phyloP scores from a whole-genome alignment of 2,329 filamentous ascomycete species.

The Ceratocystis diversiconidia region DNA sequence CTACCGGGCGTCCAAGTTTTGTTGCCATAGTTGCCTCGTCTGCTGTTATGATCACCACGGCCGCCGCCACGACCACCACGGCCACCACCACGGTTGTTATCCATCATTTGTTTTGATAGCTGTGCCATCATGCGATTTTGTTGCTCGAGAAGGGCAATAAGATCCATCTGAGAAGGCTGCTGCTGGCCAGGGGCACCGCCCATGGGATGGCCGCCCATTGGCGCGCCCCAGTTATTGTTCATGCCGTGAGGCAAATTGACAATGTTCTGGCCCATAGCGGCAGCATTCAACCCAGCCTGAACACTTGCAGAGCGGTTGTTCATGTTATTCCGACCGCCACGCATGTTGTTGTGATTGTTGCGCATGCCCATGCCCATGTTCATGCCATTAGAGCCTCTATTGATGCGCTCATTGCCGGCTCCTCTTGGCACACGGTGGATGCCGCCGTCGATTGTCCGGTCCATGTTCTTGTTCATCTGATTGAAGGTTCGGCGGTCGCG shows the following conservation, averaged over 20 bases:
- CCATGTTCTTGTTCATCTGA: slow-evolving; percentile 64
- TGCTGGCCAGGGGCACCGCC: slow-evolving; percentile 22
- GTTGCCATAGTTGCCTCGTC: slow-evolving; percentile 33
- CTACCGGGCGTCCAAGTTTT: slow-evolving; percentile 23
- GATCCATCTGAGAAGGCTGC: slow-evolving; percentile 37
- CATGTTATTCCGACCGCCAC: slow-evolving; percentile 25
- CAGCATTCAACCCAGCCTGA: slow-evolving; percentile 33
- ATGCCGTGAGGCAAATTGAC: slow-evolving; percentile 26
- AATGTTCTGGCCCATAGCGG: slow-evolving; percentile 28
- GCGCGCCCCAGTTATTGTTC: slow-evolving; percentile 29
- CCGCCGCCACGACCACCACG: slow-evolving; percentile 43
- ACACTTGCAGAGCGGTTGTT: slow-evolving; percentile 38
- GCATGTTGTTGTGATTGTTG: slow-evolving; percentile 20
- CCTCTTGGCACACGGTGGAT: slow-evolving; percentile 67
- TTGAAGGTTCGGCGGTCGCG: slow-evolving; percentile 74
- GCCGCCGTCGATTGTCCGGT: slow-evolving; percentile 57
- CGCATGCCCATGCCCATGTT: slow-evolving; percentile 18
- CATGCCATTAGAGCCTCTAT: slow-evolving; percentile 25
- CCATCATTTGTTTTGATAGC: slow-evolving; percentile 47
- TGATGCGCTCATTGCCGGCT: slow-evolving; percentile 64
- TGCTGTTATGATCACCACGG: slow-evolving; percentile 41
- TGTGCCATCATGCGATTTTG: slow-evolving; percentile 78
- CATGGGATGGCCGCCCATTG: slow-evolving; percentile 7
- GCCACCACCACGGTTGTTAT: slow-evolving; percentile 29
- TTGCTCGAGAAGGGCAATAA: slow-evolving; percentile 70